Percentiles rank a stretch among this genome's conserved stretches.
phyloP scores from a whole-genome alignment of 2,329 filamentous ascomycete genomes.

The Tolypocladium inflatum region DNA sequence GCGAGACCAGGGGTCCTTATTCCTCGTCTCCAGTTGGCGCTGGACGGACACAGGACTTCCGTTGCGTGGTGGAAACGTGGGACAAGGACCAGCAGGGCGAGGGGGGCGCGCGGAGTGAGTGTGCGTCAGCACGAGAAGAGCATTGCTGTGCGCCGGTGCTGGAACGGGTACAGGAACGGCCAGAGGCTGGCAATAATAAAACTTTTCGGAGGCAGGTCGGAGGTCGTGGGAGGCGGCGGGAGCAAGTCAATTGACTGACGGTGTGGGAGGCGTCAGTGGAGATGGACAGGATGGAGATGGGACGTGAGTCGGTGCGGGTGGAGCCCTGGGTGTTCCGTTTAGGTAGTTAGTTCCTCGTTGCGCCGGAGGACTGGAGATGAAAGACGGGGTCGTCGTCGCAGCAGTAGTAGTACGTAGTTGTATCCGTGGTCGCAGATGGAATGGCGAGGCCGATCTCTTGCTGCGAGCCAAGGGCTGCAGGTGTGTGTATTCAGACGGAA shows the following conservation, averaged over 20 bases:
- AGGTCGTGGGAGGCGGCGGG: conserved; percentile 11
- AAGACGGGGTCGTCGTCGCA: neutral
- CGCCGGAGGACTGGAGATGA: neutral
- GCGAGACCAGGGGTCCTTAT: conserved; percentile 5
- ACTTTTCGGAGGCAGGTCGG: conserved; percentile 19
- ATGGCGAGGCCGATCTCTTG: neutral
- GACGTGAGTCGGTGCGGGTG: conserved; percentile 7
- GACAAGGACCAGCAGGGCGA: conserved; percentile 1
- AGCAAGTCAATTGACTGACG: conserved; percentile 5
- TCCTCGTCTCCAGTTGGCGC: conserved; percentile 7
- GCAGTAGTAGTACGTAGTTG: neutral
- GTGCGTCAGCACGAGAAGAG: neutral
- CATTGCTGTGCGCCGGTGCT: neutral
- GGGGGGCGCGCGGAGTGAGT: conserved; percentile 12
- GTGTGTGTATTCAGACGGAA: neutral
- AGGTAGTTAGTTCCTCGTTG: conserved; percentile 1
- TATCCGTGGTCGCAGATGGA: neutral
- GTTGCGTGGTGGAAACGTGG: conserved; percentile 7
- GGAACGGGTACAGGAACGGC: neutral
- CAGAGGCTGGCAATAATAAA: conserved; percentile 12
- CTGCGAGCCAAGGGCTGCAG: neutral
- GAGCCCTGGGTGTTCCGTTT: conserved; percentile 1
- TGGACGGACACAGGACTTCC: conserved; percentile 4
- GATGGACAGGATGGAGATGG: neutral
- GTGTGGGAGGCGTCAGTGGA: conserved; percentile 1